Evolutionary conservation across 176 grass and related monocot species (phyloP), one percentile per base, ranked within the genome.

Genomic region (Rhynchospora tenuis): DNA sequence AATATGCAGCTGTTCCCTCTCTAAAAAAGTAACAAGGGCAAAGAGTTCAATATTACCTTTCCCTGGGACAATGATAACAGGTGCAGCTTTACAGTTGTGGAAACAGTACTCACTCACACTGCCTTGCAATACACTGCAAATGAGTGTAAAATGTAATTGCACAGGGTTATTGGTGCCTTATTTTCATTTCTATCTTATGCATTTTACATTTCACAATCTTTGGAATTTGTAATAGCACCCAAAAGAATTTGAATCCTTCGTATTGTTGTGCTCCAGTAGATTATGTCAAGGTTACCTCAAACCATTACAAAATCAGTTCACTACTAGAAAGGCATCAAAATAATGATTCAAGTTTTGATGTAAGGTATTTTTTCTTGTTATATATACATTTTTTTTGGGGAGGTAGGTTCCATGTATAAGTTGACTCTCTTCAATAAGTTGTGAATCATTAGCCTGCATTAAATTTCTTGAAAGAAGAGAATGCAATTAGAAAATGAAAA

Each of bases 31-130:
- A n/a, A n/a, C n/a, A 83, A 87, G 51, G 88, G 44, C 72, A 63
- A 71, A 81, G n/a, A 80, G 65, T 60, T 66, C 42, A 64, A 89
- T 88, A 84, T 65, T 44, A 93, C 90, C 92, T 97, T 93, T 94
- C 29, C 88, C 95, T 48, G 95, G 92, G 48, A 97, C 95, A 64
- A 94, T 89, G 45, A 97, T 97, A 85, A 97, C 77, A 23, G 95
- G 92, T 44, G 88, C 90, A 81, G 89, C 92, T 88, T 93, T 97
- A 84, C 92, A 97, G 88, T 97, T 92, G 85, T 92, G 95, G 73
- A 92, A 91, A 86, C 92, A 94, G 66, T 94, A 93, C 26, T 97
- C 90, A 26, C 90, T 89, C 59, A 91, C 89, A 88, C 95, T 97
- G 61, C 92, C 94, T 84, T 92, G 94, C 65, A 97, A 80, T 84